Evolutionary conservation across 2,329 filamentous ascomycete species (phyloP).

Genomic region (Colletotrichum gloeosporioides): DNA sequence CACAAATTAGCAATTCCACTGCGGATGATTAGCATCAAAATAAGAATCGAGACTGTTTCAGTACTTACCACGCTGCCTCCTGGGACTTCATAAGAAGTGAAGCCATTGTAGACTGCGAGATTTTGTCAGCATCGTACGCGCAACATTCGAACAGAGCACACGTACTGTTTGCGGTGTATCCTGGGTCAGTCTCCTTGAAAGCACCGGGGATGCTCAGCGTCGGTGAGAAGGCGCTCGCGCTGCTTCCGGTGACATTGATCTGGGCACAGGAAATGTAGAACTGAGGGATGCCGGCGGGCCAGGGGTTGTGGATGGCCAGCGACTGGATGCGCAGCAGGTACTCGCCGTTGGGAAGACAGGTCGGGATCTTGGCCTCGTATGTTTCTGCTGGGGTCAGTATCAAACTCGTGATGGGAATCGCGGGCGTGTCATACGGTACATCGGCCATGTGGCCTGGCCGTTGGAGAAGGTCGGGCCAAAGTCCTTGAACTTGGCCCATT

Average conservation of each 20-base stretch:
- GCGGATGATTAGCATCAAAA: not conserved
- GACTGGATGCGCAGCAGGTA: slow-evolving; percentile 65
- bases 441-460: slow-evolving; percentile 33
- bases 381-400: slow-evolving; percentile 23
- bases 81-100: slow-evolving; percentile 9
- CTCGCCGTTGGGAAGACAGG: slow-evolving; percentile 58
- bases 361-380: slow-evolving; percentile 48
- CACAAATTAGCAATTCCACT: slow-evolving; percentile 2
- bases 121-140: not conserved
- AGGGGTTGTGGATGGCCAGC: slow-evolving; percentile 65
- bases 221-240: slow-evolving; percentile 31
- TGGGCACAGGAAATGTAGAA: slow-evolving; percentile 56
- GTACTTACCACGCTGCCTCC: slow-evolving; percentile 11
- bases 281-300: slow-evolving; percentile 47
- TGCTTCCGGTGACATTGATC: slow-evolving; percentile 48
- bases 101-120: slow-evolving; percentile 2
- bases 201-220: slow-evolving; percentile 45
- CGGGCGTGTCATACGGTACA: slow-evolving; percentile 29
- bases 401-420: not conserved
- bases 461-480: slow-evolving; percentile 38
- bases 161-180: slow-evolving; percentile 49
- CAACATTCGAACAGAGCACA: not conserved
- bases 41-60: not conserved
- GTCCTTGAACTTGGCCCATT: slow-evolving; percentile 46
- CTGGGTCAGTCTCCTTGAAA: slow-evolving; percentile 47